Percentiles rank a stretch among this genome's conserved stretches.
phyloP scores from a whole-genome alignment of 768 basidiomycete genomes.

The Pholiota molesta region DNA sequence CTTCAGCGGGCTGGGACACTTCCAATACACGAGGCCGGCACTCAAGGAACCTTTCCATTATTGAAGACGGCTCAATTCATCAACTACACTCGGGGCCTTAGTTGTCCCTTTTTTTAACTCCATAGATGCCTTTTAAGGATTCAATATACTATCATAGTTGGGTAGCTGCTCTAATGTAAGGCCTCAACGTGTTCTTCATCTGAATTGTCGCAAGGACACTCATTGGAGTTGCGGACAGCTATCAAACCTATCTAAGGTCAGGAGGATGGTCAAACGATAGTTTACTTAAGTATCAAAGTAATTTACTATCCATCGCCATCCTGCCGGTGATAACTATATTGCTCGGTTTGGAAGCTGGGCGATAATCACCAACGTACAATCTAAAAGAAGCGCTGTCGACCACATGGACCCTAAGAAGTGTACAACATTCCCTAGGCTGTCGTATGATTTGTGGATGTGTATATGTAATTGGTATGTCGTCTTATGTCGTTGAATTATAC shows the following conservation, averaged over 20 bases:
- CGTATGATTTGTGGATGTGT: not conserved
- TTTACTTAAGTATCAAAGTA: not conserved
- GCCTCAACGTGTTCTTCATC: not conserved
- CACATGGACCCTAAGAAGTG: not conserved
- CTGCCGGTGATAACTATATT: not conserved
- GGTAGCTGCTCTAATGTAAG: not conserved
- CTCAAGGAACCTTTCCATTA: not conserved
- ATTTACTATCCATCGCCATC: not conserved
- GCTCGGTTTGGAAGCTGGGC: not conserved
- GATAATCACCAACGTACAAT: not conserved
- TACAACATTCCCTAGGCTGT: not conserved
- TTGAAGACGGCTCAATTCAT: not conserved
- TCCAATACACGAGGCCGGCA: not conserved
- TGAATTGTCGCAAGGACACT: not conserved
- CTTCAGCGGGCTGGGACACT: not conserved
- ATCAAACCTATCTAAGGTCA: not conserved
- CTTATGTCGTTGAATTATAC: not conserved
- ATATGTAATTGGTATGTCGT: not conserved
- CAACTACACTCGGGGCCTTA: not conserved
- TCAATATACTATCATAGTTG: not conserved
- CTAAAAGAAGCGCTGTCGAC: not conserved
- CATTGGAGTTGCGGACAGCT: not conserved
- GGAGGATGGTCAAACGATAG: not conserved
- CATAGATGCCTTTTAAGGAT: not conserved
- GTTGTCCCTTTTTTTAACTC: not conserved